Base-by-base conservation (phyloP, 1,284 basidiomycete species). In the Ganoderma boninense region DNA sequence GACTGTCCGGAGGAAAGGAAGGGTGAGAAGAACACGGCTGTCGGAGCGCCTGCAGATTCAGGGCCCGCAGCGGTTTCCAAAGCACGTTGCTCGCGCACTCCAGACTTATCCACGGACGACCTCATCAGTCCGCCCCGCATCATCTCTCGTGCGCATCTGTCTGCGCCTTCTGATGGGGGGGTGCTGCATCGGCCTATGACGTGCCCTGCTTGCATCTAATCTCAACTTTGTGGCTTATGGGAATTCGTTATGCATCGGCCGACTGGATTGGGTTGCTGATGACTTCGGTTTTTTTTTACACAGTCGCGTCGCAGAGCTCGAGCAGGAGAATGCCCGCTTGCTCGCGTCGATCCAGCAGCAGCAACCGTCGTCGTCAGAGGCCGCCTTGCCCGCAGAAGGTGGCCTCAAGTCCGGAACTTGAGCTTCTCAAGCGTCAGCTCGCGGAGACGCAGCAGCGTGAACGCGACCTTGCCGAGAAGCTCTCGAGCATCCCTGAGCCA, bases 301-400 rank as follows among this genome's bases (percentile, higher is more conserved):
- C 80, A 92, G 90, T 75, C 91, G 90, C 71, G 90, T 93, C 73
- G 86, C 88, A 64, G 91, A 93, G 78, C 85, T 95, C 42, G 93
- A 95, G 82, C 88, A 91, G 79, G 93, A 94, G 79, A 94, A 94
- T 76, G 90, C 87, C 62, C 85, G 90, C 59, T 87, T 95, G 63
- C 84, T 88, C 38, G 85, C 86, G 57, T 82, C 91, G 69, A 84
- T 89, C 20, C 79, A 77, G 42, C 76, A 75, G 71, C 64, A 71
- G 65, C 59, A 72, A 65, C 42, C 29, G 0, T 29, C 64, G 32
- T 59, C 69, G 26, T 26, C 67, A 4, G 38, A 43, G 4, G 40
- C 23, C 61, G 38, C 38, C 38, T 38, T 38, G 38, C 35, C 75
- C 71, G 64, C 64, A 38, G 73, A 20, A 18, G 76, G 81, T 32